phyloP scores from a whole-genome alignment of 495 filamentous ascomycete species.

The Chaetomidium leptoderma region DNA sequence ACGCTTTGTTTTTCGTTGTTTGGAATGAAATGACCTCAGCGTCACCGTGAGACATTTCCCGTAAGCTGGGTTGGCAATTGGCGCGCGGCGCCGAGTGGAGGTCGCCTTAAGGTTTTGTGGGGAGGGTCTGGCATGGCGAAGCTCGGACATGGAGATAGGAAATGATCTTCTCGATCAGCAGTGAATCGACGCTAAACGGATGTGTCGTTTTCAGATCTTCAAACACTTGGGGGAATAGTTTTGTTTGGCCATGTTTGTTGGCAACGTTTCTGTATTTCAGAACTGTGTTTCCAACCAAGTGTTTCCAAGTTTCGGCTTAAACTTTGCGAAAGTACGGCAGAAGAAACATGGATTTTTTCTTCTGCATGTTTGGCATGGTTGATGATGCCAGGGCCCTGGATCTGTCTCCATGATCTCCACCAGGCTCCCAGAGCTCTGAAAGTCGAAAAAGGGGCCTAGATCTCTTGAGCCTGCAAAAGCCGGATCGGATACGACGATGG shows the following conservation, averaged over 20 bases:
- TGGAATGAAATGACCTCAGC: not conserved
- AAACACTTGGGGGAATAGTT: not conserved
- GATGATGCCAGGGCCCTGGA: too few species aligned
- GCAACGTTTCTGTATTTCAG: too few species aligned
- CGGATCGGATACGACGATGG: not conserved
- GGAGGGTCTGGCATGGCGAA: not conserved
- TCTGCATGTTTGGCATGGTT: too few species aligned
- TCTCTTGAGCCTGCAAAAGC: not conserved
- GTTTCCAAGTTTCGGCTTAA: too few species aligned
- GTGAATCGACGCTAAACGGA: not conserved
- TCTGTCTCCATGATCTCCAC: too few species aligned
- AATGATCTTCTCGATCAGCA: constrained; percentile 3
- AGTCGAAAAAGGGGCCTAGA: not conserved
- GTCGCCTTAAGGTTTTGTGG: constrained; percentile 12
- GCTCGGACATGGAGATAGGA: not conserved
- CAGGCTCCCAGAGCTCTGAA: too few species aligned
- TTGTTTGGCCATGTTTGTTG: not conserved
- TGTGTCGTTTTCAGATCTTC: not conserved
- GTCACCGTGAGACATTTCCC: not conserved
- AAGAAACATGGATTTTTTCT: too few species aligned
- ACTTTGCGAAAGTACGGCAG: too few species aligned
- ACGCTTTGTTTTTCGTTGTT: too few species aligned
- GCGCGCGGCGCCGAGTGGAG: not conserved
- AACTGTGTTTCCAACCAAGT: too few species aligned
- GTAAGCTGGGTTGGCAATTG: not conserved